Evolutionary conservation across 352 stramenopile genomes (phyloP).

Genomic region (Phytophthora capsici): DNA sequence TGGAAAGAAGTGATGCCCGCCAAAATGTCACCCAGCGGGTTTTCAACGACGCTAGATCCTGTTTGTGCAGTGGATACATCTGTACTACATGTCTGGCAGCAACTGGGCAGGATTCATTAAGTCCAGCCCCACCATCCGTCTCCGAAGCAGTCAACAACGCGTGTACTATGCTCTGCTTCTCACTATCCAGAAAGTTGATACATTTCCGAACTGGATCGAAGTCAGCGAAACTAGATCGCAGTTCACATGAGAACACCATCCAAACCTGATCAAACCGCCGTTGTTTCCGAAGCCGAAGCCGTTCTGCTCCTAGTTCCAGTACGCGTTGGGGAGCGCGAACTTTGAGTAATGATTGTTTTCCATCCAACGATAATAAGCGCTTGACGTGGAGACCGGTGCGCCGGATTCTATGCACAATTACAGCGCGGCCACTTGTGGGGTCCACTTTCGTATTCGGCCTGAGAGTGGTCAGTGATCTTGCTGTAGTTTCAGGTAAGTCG

Average conservation of each 20-base stretch:
- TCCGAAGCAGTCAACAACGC: slow-evolving; percentile 55
- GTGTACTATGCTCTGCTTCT: slow-evolving; percentile 86
- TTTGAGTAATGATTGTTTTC: slow-evolving; percentile 80
- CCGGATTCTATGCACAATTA: slow-evolving; percentile 66
- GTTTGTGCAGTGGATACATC: slow-evolving; percentile 91
- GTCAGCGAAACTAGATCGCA: slow-evolving; percentile 73
- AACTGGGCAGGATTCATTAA: slow-evolving; percentile 77
- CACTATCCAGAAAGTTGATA: slow-evolving; percentile 78
- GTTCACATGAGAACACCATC: slow-evolving; percentile 79
- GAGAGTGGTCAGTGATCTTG: slow-evolving; percentile 12
- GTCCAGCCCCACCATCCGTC: slow-evolving; percentile 57
- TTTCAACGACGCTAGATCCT: slow-evolving; percentile 66
- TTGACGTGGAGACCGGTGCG: slow-evolving; percentile 74
- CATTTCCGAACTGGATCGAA: slow-evolving; percentile 48
- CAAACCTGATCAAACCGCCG: slow-evolving; percentile 74
- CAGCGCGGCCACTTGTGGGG: slow-evolving; percentile 25
- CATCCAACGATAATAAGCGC: slow-evolving; percentile 73
- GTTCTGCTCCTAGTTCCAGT: slow-evolving; percentile 74
- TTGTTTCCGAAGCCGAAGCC: slow-evolving; percentile 68
- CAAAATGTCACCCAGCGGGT: slow-evolving; percentile 87
- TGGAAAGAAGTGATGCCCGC: slow-evolving; percentile 34
- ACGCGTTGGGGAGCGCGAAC: slow-evolving; percentile 71
- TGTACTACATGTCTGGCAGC: slow-evolving; percentile 73
- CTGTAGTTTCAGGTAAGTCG: slow-evolving; percentile 34
- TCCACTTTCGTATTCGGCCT: slow-evolving; percentile 24